Evolutionary conservation across 768 basidiomycete genomes (phyloP).

Genomic region (Fistulinella prunicolor): DNA sequence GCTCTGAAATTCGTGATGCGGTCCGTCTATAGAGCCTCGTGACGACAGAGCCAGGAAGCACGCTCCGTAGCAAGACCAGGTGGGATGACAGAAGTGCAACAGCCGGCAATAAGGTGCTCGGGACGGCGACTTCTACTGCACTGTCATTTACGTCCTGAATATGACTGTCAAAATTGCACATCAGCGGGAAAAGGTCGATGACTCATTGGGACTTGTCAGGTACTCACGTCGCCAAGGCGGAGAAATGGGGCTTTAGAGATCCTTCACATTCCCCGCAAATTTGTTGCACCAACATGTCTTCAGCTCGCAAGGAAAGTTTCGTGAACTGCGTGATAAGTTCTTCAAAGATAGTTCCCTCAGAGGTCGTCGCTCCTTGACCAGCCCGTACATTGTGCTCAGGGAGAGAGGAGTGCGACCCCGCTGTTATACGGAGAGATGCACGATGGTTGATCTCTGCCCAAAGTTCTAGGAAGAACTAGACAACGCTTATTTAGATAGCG

Average conservation of each 20-base stretch:
- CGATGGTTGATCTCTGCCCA: conserved; percentile 75
- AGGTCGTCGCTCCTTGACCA: conserved; percentile 29
- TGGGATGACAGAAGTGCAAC: conserved; percentile 81
- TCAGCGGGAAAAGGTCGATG: neutral
- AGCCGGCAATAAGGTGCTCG: conserved; percentile 70
- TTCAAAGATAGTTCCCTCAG: conserved; percentile 76
- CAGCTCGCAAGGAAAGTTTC: conserved; percentile 62
- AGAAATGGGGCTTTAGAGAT: conserved; percentile 70
- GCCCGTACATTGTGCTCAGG: conserved; percentile 39
- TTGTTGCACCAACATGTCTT: conserved; percentile 85
- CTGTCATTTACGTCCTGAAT: conserved; percentile 8
- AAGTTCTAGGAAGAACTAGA: conserved; percentile 88
- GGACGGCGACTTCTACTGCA: conserved; percentile 44
- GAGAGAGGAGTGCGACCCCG: conserved; percentile 46
- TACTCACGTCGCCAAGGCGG: conserved; percentile 45
- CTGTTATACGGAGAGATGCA: conserved; percentile 54
- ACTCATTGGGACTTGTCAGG: neutral
- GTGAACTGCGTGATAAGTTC: conserved; percentile 65
- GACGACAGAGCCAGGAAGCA: conserved; percentile 56
- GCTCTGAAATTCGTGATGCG: conserved; percentile 64
- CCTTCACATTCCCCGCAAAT: conserved; percentile 79
- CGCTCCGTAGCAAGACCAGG: conserved; percentile 60
- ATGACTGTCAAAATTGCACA: conserved; percentile 8
- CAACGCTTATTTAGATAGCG: conserved; percentile 3
- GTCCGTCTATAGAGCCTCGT: conserved; percentile 73